Percentiles rank a stretch among this genome's conserved stretches.
Evolutionary conservation across 2,329 filamentous ascomycete genomes (phyloP).

Genomic region (Epichloe gansuensis): DNA sequence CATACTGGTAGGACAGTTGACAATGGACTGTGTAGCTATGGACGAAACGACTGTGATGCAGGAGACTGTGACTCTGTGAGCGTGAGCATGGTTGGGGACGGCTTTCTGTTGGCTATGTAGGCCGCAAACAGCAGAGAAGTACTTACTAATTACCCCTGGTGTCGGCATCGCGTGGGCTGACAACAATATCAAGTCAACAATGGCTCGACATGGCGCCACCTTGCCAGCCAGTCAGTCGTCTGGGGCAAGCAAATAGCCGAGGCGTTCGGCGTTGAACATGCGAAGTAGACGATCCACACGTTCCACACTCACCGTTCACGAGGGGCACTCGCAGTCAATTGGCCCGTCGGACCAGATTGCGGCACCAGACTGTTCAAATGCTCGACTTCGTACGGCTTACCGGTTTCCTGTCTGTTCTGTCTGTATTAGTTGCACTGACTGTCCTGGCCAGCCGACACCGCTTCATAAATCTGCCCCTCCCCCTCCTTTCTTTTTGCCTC

Average conservation of each 20-base stretch:
- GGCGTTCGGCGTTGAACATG: too few species aligned
- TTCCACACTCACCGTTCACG: too few species aligned
- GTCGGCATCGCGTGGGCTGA: background rate
- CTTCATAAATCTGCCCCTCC: constrained; percentile 16
- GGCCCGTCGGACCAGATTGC: background rate
- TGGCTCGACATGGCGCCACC: background rate
- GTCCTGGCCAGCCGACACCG: constrained; percentile 13
- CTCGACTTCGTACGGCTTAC: background rate
- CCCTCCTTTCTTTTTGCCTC: constrained; percentile 33
- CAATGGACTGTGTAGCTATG: background rate
- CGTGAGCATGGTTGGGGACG: too few species aligned
- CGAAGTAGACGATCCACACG: too few species aligned
- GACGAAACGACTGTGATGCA: too few species aligned
- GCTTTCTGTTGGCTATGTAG: too few species aligned
- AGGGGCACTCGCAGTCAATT: background rate
- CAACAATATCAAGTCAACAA: background rate
- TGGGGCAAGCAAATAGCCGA: background rate
- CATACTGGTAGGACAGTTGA: background rate
- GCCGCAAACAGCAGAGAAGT: too few species aligned
- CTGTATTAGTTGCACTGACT: constrained; percentile 14
- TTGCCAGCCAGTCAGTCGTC: background rate
- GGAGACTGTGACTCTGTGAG: too few species aligned
- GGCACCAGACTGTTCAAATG: too few species aligned
- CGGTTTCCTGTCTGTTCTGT: background rate
- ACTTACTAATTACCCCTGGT: too few species aligned